phyloP scores from a whole-genome alignment of 2,329 filamentous ascomycete genomes.

The Hypoxylon sp. region DNA sequence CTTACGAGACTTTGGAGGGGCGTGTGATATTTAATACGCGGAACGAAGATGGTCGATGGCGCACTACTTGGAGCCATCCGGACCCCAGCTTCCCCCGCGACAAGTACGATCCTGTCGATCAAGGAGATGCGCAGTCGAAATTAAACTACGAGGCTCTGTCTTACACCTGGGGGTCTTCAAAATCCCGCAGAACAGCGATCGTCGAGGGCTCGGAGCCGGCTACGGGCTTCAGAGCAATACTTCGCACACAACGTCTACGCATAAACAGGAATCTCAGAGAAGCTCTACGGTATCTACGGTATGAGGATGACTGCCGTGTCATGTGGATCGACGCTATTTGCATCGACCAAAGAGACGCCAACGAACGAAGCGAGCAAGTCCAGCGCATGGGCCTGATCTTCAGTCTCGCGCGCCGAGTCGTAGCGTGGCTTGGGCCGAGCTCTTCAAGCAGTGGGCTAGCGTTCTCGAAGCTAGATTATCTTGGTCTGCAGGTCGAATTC shows the following conservation, averaged over 20 bases:
- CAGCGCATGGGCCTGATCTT: conserved; percentile 44
- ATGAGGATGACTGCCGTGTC: conserved; percentile 24
- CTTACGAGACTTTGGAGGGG: conserved; percentile 34
- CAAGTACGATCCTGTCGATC: conserved; percentile 20
- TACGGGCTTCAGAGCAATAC: neutral
- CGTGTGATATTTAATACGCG: conserved; percentile 32
- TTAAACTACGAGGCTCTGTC: conserved; percentile 43
- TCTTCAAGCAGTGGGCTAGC: conserved; percentile 24
- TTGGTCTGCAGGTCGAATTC: conserved; percentile 29
- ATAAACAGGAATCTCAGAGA: conserved; percentile 27
- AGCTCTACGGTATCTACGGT: conserved; percentile 41
- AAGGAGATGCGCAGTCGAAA: neutral
- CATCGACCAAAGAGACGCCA: conserved; percentile 40
- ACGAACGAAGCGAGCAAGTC: conserved; percentile 40
- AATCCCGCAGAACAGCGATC: conserved; percentile 3
- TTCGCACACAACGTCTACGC: neutral
- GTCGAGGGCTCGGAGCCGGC: neutral
- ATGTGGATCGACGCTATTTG: conserved; percentile 47
- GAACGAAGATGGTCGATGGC: neutral
- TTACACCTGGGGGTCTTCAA: conserved; percentile 39
- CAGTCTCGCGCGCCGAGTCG: conserved; percentile 30
- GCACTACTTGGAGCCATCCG: conserved; percentile 38
- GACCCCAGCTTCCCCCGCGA: conserved; percentile 24
- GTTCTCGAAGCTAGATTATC: conserved; percentile 16
- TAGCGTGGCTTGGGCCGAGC: conserved; percentile 42